Evolutionary conservation across 495 filamentous ascomycete genomes (phyloP).

Genomic region (Lasiosphaeria hispida): DNA sequence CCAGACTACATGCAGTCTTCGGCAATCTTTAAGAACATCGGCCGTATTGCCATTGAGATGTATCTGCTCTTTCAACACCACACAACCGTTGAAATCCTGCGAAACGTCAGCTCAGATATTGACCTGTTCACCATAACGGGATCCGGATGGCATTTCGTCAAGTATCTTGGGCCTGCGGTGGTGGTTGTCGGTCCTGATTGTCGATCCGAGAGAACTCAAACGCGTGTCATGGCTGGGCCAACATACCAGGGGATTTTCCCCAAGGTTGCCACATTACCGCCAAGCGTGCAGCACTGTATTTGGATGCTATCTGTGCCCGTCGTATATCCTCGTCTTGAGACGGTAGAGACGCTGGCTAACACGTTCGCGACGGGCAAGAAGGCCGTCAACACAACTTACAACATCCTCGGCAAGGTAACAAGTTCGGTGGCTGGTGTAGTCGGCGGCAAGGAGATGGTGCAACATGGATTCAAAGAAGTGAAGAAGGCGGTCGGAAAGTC

Average conservation of each 20-base stretch:
- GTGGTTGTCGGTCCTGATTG: constrained; percentile 87
- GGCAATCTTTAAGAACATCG: constrained; percentile 97
- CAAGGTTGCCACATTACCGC: constrained; percentile 87
- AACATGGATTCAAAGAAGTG: constrained; percentile 85
- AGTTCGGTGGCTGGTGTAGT: constrained; percentile 92
- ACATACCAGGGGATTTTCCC: constrained; percentile 98
- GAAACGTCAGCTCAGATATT: constrained; percentile 76
- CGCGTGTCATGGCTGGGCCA: constrained; percentile 91
- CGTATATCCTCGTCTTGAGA: constrained; percentile 87
- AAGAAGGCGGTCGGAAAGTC: constrained; percentile 95
- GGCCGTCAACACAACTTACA: constrained; percentile 91
- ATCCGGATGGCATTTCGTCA: constrained; percentile 96
- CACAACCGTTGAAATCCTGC: constrained; percentile 88
- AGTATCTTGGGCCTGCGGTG: constrained; percentile 88
- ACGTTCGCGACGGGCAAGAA: constrained; percentile 95
- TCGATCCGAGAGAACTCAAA: constrained; percentile 83
- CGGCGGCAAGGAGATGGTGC: constrained; percentile 86
- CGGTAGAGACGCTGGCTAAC: constrained; percentile 82
- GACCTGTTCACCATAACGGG: constrained; percentile 98
- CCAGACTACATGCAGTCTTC: constrained; percentile 98
- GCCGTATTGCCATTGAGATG: constrained; percentile 95
- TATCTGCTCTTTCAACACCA: constrained; percentile 99
- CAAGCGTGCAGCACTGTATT: constrained; percentile 90
- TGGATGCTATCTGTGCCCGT: constrained; percentile 91
- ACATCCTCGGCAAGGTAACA: constrained; percentile 88